These are phyloP conservation scores for Botrytis tulipae DNA, from an alignment of 2,329 filamentous ascomycete genomes.

Conservation along the genomic window DNA sequence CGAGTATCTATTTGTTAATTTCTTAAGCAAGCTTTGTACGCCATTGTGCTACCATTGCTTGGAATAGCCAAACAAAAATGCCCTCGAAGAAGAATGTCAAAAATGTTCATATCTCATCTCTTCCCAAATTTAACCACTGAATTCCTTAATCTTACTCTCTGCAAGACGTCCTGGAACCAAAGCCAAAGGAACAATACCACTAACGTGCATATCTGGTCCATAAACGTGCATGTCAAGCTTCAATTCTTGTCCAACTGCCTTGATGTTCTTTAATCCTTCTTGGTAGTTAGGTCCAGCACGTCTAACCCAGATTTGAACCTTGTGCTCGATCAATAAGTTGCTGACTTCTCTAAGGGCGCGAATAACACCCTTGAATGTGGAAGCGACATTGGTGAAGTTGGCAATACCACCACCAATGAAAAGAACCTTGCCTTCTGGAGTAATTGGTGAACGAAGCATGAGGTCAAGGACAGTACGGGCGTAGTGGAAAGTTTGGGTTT, in stretches of 20 bases:
- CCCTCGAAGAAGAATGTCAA: conserved; percentile 27
- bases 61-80: conserved; percentile 26
- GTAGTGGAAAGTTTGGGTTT: conserved; percentile 99
- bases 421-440: conserved; percentile 91
- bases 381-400: conserved; percentile 99
- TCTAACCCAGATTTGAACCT: conserved; percentile 94
- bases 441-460: conserved; percentile 86
- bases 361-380: conserved; percentile 99
- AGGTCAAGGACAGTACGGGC: conserved; percentile 94
- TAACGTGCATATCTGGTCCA: conserved; percentile 82
- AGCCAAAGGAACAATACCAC: conserved; percentile 91
- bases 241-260: conserved; percentile 89
- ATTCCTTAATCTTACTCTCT: conserved; percentile 60
- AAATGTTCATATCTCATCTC: conserved; percentile 23
- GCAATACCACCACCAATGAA: conserved; percentile 99
- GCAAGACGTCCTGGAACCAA: conserved; percentile 67
- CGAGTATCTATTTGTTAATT: conserved; percentile 37
- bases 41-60: conserved; percentile 28
- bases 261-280: conserved; percentile 99
- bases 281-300: conserved; percentile 96
- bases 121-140: conserved; percentile 39
- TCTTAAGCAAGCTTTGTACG: conserved; percentile 33
- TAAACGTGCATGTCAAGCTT: conserved; percentile 92
- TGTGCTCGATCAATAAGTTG: conserved; percentile 86
- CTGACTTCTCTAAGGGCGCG: conserved; percentile 89